Percentiles rank a stretch among this genome's conserved stretches.
phyloP scores from a whole-genome alignment of 768 basidiomycete genomes.

The Fibroporia radiculosa region DNA sequence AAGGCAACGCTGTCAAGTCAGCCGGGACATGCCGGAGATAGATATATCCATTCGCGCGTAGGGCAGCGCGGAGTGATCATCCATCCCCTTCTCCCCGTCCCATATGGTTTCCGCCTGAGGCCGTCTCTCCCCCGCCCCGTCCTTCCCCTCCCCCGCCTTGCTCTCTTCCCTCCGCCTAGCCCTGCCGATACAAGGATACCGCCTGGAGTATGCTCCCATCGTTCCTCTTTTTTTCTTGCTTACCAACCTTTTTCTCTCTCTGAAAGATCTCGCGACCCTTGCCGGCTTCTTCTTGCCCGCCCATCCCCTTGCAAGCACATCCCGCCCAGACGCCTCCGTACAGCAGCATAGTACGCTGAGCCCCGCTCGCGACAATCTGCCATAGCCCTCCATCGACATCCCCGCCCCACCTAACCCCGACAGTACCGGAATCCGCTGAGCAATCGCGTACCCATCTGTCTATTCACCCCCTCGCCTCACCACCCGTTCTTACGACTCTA shows the following conservation, averaged over 20 bases:
- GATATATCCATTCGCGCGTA: conserved; percentile 6
- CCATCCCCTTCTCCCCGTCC: conserved; percentile 6
- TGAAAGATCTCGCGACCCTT: conserved; percentile 88
- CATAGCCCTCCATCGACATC: conserved; percentile 16
- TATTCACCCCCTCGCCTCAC: conserved; percentile 3
- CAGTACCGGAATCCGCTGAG: conserved; percentile 45
- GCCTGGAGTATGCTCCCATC: conserved; percentile 34
- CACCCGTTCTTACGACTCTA: conserved; percentile 4
- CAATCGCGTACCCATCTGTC: conserved; percentile 35
- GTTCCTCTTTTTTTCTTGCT: conserved; percentile 1
- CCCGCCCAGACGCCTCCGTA: conserved; percentile 18
- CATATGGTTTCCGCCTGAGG: conserved; percentile 16
- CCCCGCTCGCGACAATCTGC: conserved; percentile 29
- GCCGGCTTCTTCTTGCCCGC: conserved; percentile 65
- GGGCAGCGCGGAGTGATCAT: not conserved
- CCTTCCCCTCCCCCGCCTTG: conserved; percentile 21
- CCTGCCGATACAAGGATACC: conserved; percentile 48
- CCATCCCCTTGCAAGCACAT: conserved; percentile 14
- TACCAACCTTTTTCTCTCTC: conserved; percentile 7
- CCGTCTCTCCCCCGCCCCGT: conserved; percentile 14
- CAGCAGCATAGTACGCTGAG: conserved; percentile 36
- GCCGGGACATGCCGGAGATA: conserved; percentile 11
- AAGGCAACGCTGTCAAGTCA: not conserved
- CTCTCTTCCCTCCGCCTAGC: conserved; percentile 30
- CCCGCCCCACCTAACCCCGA: conserved; percentile 39